Evolutionary conservation across 2,329 filamentous ascomycete species (phyloP).

Genomic region (Fusarium annulatum): DNA sequence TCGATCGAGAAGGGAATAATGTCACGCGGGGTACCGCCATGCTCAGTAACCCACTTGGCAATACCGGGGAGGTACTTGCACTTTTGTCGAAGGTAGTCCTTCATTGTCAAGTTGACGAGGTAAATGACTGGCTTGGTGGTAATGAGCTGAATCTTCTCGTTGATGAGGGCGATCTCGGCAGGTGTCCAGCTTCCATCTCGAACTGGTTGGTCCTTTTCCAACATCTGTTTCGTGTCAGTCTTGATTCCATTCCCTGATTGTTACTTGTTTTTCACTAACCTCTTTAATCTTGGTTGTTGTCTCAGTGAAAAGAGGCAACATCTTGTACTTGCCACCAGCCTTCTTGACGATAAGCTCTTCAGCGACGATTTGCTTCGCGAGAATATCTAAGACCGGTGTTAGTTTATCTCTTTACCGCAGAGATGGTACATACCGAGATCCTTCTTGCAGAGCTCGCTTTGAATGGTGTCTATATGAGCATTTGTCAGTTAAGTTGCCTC

Average conservation of each 20-base stretch:
- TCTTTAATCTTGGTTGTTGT: constrained; percentile 55
- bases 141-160: constrained; percentile 58
- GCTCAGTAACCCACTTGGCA: constrained; percentile 58
- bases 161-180: constrained; percentile 58
- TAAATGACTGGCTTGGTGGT: constrained; percentile 59
- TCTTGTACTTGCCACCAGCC: constrained; percentile 58
- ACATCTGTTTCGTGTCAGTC: constrained; percentile 44
- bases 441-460: constrained; percentile 51
- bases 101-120: constrained; percentile 59
- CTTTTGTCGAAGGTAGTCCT: constrained; percentile 59
- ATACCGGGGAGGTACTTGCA: constrained; percentile 58
- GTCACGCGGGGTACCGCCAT: constrained; percentile 54
- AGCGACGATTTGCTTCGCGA: constrained; percentile 52
- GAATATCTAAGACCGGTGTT: constrained; percentile 47
- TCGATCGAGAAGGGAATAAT: constrained; percentile 59
- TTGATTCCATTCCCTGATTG: accelerated
- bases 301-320: constrained; percentile 57
- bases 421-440: constrained; percentile 44
- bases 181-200: constrained; percentile 57
- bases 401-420: background rate
- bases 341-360: constrained; percentile 55
- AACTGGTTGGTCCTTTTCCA: constrained; percentile 55
- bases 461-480: constrained; percentile 36
- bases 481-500: background rate
- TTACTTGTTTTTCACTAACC: constrained; percentile 1